Percentiles rank a stretch among this genome's conserved stretches.
phyloP scores from a whole-genome alignment of 1,139 yeast genomes.

The Taphrina confusa region DNA sequence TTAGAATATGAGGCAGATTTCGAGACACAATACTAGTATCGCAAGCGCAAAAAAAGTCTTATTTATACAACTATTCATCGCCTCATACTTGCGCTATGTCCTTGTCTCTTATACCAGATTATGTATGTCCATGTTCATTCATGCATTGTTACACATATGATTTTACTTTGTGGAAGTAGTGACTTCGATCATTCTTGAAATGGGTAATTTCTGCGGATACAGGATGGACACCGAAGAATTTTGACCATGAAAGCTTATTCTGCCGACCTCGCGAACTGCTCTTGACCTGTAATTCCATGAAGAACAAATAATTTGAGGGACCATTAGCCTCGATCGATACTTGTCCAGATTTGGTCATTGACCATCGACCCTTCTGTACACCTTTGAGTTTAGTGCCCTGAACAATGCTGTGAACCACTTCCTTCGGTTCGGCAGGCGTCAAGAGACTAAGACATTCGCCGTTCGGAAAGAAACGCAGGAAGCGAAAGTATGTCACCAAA shows the following conservation, averaged over 20 bases:
- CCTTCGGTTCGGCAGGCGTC: slow-evolving; percentile 64
- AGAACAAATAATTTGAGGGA: slow-evolving; percentile 27
- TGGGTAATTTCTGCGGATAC: slow-evolving; percentile 17
- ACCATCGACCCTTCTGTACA: slow-evolving; percentile 28
- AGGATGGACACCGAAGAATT: slow-evolving; percentile 22
- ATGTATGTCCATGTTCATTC: too few relatives aligned
- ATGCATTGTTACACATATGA: too few relatives aligned
- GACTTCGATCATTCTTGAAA: slow-evolving; percentile 28
- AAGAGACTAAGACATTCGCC: slow-evolving; percentile 71
- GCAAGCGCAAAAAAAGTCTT: too few relatives aligned
- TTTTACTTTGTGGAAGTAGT: slow-evolving; percentile 17
- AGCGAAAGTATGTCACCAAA: slow-evolving; percentile 84
- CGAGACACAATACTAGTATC: too few relatives aligned
- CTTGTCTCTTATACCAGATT: too few relatives aligned
- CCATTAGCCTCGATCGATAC: slow-evolving; percentile 23
- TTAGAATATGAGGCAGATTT: too few relatives aligned
- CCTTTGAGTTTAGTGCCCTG: slow-evolving; percentile 28
- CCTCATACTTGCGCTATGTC: too few relatives aligned
- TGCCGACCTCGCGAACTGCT: slow-evolving; percentile 31
- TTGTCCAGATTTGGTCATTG: slow-evolving; percentile 9
- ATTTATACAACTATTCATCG: too few relatives aligned
- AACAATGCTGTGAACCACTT: slow-evolving; percentile 50
- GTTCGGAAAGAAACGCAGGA: slow-evolving; percentile 73
- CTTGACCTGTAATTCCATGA: slow-evolving; percentile 30
- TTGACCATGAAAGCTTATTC: slow-evolving; percentile 26